Conservation (phyloP, 163 green algal genomes). For the Picocystis sp. region DNA sequence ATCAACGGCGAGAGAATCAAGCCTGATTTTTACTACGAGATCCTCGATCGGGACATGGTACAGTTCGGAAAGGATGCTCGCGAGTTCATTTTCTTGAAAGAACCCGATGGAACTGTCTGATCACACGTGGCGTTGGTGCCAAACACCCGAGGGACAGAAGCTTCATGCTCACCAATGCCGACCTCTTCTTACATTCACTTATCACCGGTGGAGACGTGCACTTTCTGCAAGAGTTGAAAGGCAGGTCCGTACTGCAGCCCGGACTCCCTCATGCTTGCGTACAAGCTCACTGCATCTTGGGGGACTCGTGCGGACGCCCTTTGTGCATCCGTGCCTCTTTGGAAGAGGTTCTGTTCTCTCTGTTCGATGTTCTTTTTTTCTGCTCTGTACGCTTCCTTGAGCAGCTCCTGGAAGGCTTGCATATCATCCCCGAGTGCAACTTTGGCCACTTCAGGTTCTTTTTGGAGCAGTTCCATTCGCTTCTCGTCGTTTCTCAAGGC, state of each 20-base stretch:
- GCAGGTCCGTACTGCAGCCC: constrained; percentile 82
- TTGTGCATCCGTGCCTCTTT: constrained; percentile 30
- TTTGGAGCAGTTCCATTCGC: constrained; percentile 38
- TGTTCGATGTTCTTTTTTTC: neutral
- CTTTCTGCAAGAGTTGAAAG: constrained; percentile 77
- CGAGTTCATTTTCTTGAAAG: no score
- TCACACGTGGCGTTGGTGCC: no score
- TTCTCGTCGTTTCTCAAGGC: constrained; percentile 35
- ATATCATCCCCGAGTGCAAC: constrained; percentile 51
- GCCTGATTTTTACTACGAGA: no score
- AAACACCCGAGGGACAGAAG: no score
- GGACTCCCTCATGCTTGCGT: constrained; percentile 57
- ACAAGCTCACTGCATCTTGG: constrained; percentile 62
- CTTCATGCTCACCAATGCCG: no score
- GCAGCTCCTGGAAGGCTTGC: constrained; percentile 46
- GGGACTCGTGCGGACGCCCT: constrained; percentile 8
- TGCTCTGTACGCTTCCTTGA: constrained; percentile 22
- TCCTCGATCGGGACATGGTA: no score
- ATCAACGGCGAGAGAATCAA: no score
- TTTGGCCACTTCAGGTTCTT: constrained; percentile 37
- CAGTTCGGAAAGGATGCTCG: no score
- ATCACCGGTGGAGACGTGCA: constrained; percentile 44
- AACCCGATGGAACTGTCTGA: no score
- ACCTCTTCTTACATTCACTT: no score
- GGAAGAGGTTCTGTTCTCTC: constrained; percentile 29